phyloP scores from a whole-genome alignment of 257 asterid genomes.

The Orobanche coerulescens region DNA sequence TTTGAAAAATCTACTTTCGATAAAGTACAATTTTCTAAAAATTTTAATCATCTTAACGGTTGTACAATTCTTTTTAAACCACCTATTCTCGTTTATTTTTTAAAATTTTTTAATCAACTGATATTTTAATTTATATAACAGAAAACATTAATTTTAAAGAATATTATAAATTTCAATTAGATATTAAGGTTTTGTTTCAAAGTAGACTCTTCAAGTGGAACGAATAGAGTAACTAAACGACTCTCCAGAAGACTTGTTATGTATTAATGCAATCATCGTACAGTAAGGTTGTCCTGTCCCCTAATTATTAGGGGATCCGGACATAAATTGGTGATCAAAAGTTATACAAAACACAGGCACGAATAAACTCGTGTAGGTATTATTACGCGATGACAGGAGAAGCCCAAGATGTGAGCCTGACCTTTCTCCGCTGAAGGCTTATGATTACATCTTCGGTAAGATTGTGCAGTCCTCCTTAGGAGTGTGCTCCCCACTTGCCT shows the following conservation, averaged over 20 bases:
- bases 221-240: too few relatives aligned
- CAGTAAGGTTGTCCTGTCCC: background rate
- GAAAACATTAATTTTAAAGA: too few relatives aligned
- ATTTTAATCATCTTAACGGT: too few relatives aligned
- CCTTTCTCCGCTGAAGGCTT: background rate
- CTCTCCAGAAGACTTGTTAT: background rate
- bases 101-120: too few relatives aligned
- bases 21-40: too few relatives aligned
- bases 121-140: too few relatives aligned
- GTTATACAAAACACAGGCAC: slow-evolving; percentile 1
- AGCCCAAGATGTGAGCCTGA: slow-evolving; percentile 1
- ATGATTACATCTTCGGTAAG: slow-evolving; percentile 51
- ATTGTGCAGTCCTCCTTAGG: slow-evolving; percentile 54
- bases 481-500: slow-evolving; percentile 56
- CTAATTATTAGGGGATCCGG: background rate
- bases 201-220: too few relatives aligned
- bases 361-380: slow-evolving; percentile 7
- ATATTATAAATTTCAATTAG: too few relatives aligned
- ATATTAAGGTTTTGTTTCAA: too few relatives aligned
- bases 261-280: slow-evolving; percentile 12
- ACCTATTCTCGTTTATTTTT: too few relatives aligned
- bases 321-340: background rate
- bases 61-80: too few relatives aligned
- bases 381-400: background rate
- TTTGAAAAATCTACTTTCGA: too few relatives aligned